Evolutionary conservation across 1,284 basidiomycete genomes (phyloP).

Genomic region (Pseudozyma tsukubaensis): DNA sequence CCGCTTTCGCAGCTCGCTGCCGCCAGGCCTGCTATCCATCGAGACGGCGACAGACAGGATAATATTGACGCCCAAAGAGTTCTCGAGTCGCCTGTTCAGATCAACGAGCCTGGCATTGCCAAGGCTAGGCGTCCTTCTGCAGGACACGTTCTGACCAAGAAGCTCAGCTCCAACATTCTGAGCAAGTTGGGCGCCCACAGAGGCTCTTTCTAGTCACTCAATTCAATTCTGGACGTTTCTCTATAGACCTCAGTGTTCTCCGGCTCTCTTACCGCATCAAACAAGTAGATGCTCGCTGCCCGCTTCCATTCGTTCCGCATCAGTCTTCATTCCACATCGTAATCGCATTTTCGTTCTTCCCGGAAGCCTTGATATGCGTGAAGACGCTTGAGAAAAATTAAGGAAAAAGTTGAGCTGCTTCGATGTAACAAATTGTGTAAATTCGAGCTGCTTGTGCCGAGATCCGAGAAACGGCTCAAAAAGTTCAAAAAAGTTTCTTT

Average conservation of each 20-base stretch:
- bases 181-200: constrained; percentile 34
- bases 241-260: neutral
- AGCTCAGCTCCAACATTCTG: constrained; percentile 37
- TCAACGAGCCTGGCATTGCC: neutral
- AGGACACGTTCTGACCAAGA: constrained; percentile 35
- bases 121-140: constrained; percentile 29
- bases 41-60: neutral
- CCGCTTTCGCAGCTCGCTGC: constrained; percentile 40
- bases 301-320: neutral
- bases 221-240: neutral
- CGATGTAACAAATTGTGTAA: constrained; percentile 8
- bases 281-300: neutral
- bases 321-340: neutral
- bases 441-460: neutral
- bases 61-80: neutral
- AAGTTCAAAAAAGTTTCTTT: constrained; percentile 24
- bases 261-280: too few relatives aligned
- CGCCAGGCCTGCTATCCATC: constrained; percentile 2
- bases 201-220: constrained; percentile 18
- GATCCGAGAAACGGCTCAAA: constrained; percentile 9
- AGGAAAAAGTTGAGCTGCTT: neutral
- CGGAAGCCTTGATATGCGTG: too few relatives aligned
- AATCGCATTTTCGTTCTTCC: neutral
- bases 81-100: neutral
- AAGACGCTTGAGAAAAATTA: neutral